A percentile compares a stretch with the other conserved stretches of the same genome.
phyloP scores from a whole-genome alignment of 2,329 filamentous ascomycete genomes.

The Talaromyces albobiverticillius region DNA sequence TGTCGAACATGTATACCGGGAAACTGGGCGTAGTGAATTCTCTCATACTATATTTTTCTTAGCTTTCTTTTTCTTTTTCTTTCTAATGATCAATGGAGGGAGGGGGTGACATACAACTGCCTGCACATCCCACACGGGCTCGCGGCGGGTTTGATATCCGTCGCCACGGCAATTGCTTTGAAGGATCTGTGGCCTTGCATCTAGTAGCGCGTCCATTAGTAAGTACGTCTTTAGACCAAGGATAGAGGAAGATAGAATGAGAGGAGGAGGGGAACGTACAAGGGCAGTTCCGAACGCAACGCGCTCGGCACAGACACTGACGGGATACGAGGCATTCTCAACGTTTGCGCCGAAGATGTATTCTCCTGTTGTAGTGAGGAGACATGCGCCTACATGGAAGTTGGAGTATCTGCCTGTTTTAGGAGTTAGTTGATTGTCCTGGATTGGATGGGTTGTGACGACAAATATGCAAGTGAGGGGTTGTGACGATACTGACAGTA shows the following conservation, averaged over 20 bases:
- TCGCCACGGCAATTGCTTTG: slow-evolving; percentile 79
- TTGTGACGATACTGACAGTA: slow-evolving; percentile 61
- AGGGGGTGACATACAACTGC: slow-evolving; percentile 63
- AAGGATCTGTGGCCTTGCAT: slow-evolving; percentile 55
- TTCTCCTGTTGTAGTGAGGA: slow-evolving; percentile 60
- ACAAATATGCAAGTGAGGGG: background rate
- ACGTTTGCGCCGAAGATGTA: slow-evolving; percentile 78
- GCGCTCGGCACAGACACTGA: slow-evolving; percentile 92
- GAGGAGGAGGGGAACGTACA: slow-evolving; percentile 28
- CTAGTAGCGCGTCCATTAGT: slow-evolving; percentile 23
- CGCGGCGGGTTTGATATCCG: slow-evolving; percentile 66
- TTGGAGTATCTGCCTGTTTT: slow-evolving; percentile 72
- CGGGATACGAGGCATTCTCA: slow-evolving; percentile 90
- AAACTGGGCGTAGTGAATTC: slow-evolving; percentile 68
- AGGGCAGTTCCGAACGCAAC: slow-evolving; percentile 84
- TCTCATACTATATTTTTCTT: slow-evolving; percentile 52
- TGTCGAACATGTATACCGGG: slow-evolving; percentile 91
- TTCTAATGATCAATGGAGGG: no score
- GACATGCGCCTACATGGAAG: slow-evolving; percentile 82
- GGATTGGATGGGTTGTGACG: no score
- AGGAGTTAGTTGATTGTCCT: no score
- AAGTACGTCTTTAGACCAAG: no score
- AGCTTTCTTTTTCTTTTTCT: no score
- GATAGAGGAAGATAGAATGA: no score
- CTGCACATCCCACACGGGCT: slow-evolving; percentile 94